These are phyloP conservation scores for Ambrosia artemisiifolia DNA, from an alignment of 129 eudicot genomes.

Conservation along the genomic window DNA sequence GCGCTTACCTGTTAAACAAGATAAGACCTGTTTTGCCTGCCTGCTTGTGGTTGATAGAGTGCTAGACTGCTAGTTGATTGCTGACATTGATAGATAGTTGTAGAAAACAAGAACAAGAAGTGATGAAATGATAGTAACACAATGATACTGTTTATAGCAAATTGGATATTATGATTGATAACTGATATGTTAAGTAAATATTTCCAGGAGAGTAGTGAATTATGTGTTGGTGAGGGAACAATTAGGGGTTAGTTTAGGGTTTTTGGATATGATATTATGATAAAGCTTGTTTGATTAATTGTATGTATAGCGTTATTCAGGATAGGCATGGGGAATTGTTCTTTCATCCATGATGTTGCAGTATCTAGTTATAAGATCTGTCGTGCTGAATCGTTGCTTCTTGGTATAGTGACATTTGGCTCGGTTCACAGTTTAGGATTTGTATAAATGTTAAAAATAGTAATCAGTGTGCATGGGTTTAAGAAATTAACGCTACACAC, in stretches of 20 bases:
- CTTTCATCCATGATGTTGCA: not conserved
- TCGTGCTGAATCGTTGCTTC: not conserved
- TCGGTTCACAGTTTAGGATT: not conserved
- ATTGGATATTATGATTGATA: constrained; percentile 6
- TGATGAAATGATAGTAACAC: not conserved
- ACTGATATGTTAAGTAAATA: not conserved
- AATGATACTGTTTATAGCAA: not conserved
- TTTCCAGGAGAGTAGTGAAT: not conserved
- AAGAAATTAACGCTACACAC: not conserved
- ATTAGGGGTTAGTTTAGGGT: constrained; percentile 3
- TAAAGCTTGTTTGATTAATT: not conserved
- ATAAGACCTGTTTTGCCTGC: not conserved
- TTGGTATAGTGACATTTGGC: not conserved
- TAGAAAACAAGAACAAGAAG: not conserved
- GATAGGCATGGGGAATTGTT: not conserved
- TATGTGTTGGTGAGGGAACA: not conserved
- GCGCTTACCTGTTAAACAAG: no score
- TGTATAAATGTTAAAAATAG: not conserved
- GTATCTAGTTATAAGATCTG: constrained; percentile 10
- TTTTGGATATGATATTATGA: not conserved
- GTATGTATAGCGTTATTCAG: not conserved
- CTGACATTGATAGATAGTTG: not conserved
- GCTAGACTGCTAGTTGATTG: not conserved
- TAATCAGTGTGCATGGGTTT: not conserved
- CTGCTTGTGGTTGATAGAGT: not conserved